Evolutionary conservation across 2,329 filamentous ascomycete species (phyloP).

Genomic region (Colletotrichum trifolii): DNA sequence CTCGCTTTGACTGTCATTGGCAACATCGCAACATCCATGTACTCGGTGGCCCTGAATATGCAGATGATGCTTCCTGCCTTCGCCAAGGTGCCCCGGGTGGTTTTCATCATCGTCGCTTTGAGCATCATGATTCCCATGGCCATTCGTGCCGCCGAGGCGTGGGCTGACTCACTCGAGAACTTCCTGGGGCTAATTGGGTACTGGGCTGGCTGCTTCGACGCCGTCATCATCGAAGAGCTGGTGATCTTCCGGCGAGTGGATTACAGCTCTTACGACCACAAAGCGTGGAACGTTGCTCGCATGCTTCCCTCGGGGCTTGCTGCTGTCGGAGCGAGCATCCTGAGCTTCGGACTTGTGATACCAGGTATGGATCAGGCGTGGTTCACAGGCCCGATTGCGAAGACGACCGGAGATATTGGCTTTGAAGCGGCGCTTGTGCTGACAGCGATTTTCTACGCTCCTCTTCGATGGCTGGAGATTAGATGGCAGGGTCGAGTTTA

Average conservation of each 20-base stretch:
- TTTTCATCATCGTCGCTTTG: conserved; percentile 53
- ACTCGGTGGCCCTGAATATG: conserved; percentile 51
- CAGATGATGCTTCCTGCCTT: conserved; percentile 52
- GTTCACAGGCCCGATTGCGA: conserved; percentile 56
- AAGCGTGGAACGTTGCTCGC: conserved; percentile 56
- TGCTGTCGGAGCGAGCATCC: conserved; percentile 54
- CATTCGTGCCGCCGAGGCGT: conserved; percentile 52
- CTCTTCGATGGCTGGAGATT: conserved; percentile 51
- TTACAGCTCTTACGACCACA: conserved; percentile 54
- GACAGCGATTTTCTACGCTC: conserved; percentile 53
- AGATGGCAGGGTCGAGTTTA: conserved; percentile 44
- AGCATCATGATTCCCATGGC: conserved; percentile 54
- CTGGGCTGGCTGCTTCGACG: conserved; percentile 57
- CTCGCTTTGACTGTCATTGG: conserved; percentile 52
- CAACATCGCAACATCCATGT: conserved; percentile 51
- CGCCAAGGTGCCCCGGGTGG: conserved; percentile 51
- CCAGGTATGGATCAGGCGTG: conserved; percentile 56
- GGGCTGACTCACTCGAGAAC: conserved; percentile 55
- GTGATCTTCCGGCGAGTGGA: conserved; percentile 54
- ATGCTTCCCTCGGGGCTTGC: conserved; percentile 55
- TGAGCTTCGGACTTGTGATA: conserved; percentile 55
- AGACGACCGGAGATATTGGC: conserved; percentile 56
- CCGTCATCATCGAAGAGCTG: conserved; percentile 54
- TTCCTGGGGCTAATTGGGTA: conserved; percentile 58
- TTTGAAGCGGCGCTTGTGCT: conserved; percentile 57